Base-by-base conservation (phyloP, 164 flowering plant species). In the Annona cherimola region DNA sequence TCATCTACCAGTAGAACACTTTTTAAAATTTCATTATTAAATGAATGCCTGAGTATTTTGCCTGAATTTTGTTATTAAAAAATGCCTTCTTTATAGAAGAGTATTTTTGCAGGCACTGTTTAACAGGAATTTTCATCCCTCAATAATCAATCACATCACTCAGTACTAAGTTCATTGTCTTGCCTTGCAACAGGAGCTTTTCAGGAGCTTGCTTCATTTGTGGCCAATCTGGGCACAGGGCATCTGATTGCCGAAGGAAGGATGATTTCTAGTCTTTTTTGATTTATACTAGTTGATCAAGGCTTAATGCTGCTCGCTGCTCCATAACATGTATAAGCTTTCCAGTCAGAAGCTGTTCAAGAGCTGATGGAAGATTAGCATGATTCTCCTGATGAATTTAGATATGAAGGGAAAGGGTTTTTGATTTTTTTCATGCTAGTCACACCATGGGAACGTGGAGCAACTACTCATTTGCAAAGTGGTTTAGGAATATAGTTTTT, bases 131-230 rank as follows among this genome's bases (percentile, higher is more conserved):
- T 26, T 26, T 26, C 35, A 26, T 26, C 35, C 35, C 35, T 26
- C 35, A 50, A 8, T 50, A 9, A 50, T 62, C 11, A 26, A 20
- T 20, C 35, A 11, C 20, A 46, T 45, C n/a, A 44, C 54, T 68
- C 19, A 18, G 55, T 64, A 67, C 69, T 75, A 44, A 79, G 55
- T 18, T 11, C 14, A 1, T 5, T 6, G 64, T 72, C 14, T 72
- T 46, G 62, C 70, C 76, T 12, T 74, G 61, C 76, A 19, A 45
- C 90, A 86, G 96, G 73, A 73, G 83, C 72, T 90, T 88, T 78
- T 97, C 93, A 19, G 98, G 99, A 19, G 77, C 99, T 46, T 95
- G 99, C 73, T 95, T 93, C 81, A 85, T 70, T 61, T 95, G 98
- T 74, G 98, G 97, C 46, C 79, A 77, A 45, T 66, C 86, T 14